A percentile compares a stretch with the other conserved stretches of the same genome.
phyloP scores from a whole-genome alignment of 2,329 filamentous ascomycete species.

The Diplocarpon rosae region DNA sequence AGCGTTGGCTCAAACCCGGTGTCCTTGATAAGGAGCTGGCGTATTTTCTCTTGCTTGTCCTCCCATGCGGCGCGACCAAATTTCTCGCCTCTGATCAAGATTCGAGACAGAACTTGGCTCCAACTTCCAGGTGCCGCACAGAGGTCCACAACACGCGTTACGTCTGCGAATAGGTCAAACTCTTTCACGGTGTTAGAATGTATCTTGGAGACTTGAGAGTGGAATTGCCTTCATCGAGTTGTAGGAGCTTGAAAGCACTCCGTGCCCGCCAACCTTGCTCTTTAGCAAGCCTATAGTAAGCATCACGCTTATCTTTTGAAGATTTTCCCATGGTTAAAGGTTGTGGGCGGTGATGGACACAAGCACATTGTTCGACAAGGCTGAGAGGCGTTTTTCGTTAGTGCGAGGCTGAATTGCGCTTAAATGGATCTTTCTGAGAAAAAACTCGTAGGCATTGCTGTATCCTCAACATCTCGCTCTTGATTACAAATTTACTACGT shows the following conservation, averaged over 20 bases:
- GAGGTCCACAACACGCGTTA: slow-evolving; percentile 87
- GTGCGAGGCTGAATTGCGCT: slow-evolving; percentile 12
- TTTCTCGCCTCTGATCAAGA: slow-evolving; percentile 86
- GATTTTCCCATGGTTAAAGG: slow-evolving; percentile 70
- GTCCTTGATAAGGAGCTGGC: slow-evolving; percentile 44
- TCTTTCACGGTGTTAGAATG: slow-evolving; percentile 37
- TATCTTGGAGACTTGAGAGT: not conserved
- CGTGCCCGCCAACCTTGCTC: slow-evolving; percentile 97
- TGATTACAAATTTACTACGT: too few species aligned
- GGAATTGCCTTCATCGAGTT: slow-evolving; percentile 65
- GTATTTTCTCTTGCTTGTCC: slow-evolving; percentile 61
- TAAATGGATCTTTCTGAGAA: slow-evolving; percentile 3
- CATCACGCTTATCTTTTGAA: slow-evolving; percentile 96
- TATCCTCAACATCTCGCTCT: too few species aligned
- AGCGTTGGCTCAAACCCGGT: slow-evolving; percentile 15
- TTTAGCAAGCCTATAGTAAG: slow-evolving; percentile 94
- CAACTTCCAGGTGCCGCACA: slow-evolving; percentile 94
- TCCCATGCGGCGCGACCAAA: slow-evolving; percentile 82
- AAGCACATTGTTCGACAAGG: slow-evolving; percentile 10
- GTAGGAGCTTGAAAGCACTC: slow-evolving; percentile 92
- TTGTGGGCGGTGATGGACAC: not conserved
- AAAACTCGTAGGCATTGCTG: slow-evolving; percentile 4
- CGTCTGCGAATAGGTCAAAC: slow-evolving; percentile 85
- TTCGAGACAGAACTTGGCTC: slow-evolving; percentile 91
- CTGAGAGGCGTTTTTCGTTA: slow-evolving; percentile 17